Percentiles rank a stretch among this genome's conserved stretches.
These are phyloP conservation scores for Coix lacrymajobi DNA, from an alignment of 176 grass and related monocot species.

Conservation along the genomic window DNA sequence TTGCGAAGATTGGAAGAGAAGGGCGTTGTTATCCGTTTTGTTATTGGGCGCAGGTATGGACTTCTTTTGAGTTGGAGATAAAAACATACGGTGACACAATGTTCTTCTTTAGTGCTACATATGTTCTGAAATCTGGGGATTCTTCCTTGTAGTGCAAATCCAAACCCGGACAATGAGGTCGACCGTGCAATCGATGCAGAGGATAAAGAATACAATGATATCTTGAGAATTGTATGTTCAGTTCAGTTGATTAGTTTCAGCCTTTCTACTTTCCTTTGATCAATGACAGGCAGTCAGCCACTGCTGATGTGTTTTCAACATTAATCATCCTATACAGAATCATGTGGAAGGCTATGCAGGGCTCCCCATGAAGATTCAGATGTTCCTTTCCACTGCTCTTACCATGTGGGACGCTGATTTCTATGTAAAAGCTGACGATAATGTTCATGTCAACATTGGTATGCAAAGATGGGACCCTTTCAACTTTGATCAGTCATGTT, in stretches of 20 bases:
- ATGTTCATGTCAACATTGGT: slow-evolving; percentile 83
- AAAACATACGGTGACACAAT: neutral
- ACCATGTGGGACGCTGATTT: slow-evolving; percentile 69
- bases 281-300: neutral
- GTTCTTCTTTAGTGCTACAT: neutral
- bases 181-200: slow-evolving; percentile 49
- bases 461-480: neutral
- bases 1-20: slow-evolving; percentile 57
- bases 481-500: neutral
- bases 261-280: neutral
- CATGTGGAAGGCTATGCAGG: slow-evolving; percentile 53
- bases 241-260: neutral
- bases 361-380: slow-evolving; percentile 56
- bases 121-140: neutral
- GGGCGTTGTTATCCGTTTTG: slow-evolving; percentile 63
- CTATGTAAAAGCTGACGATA: slow-evolving; percentile 74
- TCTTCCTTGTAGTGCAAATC: slow-evolving; percentile 36
- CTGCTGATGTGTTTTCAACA: neutral
- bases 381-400: slow-evolving; percentile 62
- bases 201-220: slow-evolving; percentile 57
- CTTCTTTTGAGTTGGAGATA: neutral
- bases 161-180: slow-evolving; percentile 37
- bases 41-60: slow-evolving; percentile 60
- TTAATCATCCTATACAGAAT: slow-evolving; percentile 29
- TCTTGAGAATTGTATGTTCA: slow-evolving; percentile 57